These are phyloP conservation scores for Apiotrichum domesticum DNA, from an alignment of 1,284 basidiomycete species.

Conservation along the genomic window DNA sequence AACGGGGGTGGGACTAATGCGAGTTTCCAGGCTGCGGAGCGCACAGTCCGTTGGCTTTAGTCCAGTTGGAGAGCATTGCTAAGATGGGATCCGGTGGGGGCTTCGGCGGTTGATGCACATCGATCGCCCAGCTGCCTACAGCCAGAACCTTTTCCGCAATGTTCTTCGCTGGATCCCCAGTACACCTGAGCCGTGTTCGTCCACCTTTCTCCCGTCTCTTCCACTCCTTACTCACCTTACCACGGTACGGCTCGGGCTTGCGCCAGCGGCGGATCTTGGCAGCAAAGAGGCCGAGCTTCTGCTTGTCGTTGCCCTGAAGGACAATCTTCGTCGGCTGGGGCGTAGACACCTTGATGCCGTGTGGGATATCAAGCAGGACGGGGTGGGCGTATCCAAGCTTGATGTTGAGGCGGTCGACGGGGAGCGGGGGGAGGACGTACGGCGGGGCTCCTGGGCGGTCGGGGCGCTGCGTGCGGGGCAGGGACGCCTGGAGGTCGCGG, in stretches of 20 bases:
- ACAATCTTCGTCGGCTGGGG: slow-evolving; percentile 52
- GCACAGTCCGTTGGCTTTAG: no score
- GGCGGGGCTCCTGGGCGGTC: slow-evolving; percentile 20
- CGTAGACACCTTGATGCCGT: slow-evolving; percentile 60
- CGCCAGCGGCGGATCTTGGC: slow-evolving; percentile 77
- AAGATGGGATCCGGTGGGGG: no score
- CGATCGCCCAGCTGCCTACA: no score
- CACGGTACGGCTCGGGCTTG: slow-evolving; percentile 95
- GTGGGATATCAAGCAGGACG: slow-evolving; percentile 73
- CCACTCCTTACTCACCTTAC: slow-evolving; percentile 62
- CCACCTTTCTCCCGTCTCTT: no score
- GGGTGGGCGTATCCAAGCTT: slow-evolving; percentile 89
- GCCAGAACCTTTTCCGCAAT: no score
- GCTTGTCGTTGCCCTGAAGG: slow-evolving; percentile 53
- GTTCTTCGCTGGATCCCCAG: no score
- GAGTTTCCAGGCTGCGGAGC: no score
- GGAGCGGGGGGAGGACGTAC: slow-evolving; percentile 20
- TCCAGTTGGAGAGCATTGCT: no score
- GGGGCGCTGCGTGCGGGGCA: slow-evolving; percentile 17
- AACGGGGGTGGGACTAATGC: no score
- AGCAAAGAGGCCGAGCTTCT: slow-evolving; percentile 74
- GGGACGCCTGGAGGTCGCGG: slow-evolving; percentile 29
- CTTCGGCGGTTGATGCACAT: no score
- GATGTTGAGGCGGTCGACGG: slow-evolving; percentile 58
- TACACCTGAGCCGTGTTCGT: no score